A percentile compares a stretch with the other conserved stretches of the same genome.
phyloP scores from a whole-genome alignment of 179 eudicot genomes.

The Monotropa hypopitys region DNA sequence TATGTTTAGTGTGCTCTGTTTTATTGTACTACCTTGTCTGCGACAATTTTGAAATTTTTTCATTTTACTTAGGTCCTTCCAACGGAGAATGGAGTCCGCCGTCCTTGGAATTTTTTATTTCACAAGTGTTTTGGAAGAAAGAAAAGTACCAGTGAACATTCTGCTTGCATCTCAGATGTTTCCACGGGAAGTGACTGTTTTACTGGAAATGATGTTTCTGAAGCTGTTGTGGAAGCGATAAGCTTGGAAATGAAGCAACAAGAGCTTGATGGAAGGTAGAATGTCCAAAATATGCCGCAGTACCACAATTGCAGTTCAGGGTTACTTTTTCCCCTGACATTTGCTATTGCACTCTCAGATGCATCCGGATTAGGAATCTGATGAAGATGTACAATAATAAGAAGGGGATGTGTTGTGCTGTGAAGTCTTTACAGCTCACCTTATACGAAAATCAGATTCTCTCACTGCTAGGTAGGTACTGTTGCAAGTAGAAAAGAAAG shows the following conservation, averaged over 20 bases:
- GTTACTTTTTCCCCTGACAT: background rate
- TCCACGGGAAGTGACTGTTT: slow-evolving; percentile 12
- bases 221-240: slow-evolving; percentile 50
- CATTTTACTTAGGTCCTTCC: slow-evolving; percentile 47
- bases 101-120: slow-evolving; percentile 46
- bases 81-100: slow-evolving; percentile 38
- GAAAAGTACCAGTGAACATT: slow-evolving; percentile 19
- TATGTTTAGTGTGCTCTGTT: background rate
- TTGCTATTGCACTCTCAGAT: slow-evolving; percentile 40
- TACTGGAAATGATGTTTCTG: slow-evolving; percentile 19
- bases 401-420: slow-evolving; percentile 80
- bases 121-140: slow-evolving; percentile 35
- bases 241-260: slow-evolving; percentile 99
- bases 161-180: slow-evolving; percentile 23
- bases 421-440: slow-evolving; percentile 66
- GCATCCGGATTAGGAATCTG: slow-evolving; percentile 84
- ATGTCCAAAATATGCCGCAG: slow-evolving; percentile 3
- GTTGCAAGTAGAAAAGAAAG: background rate
- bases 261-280: slow-evolving; percentile 76
- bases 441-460: slow-evolving; percentile 92
- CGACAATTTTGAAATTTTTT: background rate
- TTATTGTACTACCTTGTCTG: background rate
- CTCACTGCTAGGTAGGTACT: slow-evolving; percentile 95
- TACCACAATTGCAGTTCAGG: too few relatives aligned
- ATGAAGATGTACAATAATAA: slow-evolving; percentile 56